Percentiles rank a stretch among this genome's conserved stretches.
phyloP scores from a whole-genome alignment of 768 basidiomycete genomes.

The Glaciozyma martinii region DNA sequence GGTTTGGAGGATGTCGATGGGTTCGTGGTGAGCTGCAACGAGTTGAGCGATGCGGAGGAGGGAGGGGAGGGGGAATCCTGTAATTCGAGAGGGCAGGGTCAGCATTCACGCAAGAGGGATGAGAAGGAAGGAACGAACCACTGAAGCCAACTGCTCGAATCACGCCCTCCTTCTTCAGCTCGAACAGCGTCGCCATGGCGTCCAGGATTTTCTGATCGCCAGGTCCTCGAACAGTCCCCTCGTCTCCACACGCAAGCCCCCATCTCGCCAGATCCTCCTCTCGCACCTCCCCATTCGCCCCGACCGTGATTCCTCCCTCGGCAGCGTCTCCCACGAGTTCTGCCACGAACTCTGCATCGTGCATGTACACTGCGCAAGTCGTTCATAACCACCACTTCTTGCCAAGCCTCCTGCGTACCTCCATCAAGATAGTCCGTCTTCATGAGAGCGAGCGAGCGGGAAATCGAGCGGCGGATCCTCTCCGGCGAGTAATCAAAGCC shows the following conservation, averaged over 20 bases:
- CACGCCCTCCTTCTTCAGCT: slow-evolving; percentile 62
- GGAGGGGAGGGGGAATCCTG: slow-evolving; percentile 72
- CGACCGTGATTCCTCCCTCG: slow-evolving; percentile 21
- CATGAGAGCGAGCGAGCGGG: slow-evolving; percentile 57
- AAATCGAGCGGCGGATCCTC: slow-evolving; percentile 56
- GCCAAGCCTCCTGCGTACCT: slow-evolving; percentile 10
- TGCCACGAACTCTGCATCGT: slow-evolving; percentile 59
- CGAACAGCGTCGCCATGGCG: slow-evolving; percentile 57
- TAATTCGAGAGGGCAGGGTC: slow-evolving; percentile 54
- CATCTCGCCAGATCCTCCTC: slow-evolving; percentile 51
- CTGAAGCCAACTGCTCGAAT: slow-evolving; percentile 69
- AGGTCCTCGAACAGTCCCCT: slow-evolving; percentile 52
- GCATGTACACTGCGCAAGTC: slow-evolving; percentile 53
- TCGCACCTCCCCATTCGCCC: slow-evolving; percentile 18
- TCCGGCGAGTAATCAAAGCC: slow-evolving; percentile 66
- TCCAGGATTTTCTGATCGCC: slow-evolving; percentile 65
- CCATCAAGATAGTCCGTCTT: slow-evolving; percentile 67
- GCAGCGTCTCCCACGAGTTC: slow-evolving; percentile 23
- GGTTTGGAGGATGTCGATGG: slow-evolving; percentile 68
- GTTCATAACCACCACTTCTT: no score
- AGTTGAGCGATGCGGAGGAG: slow-evolving; percentile 74
- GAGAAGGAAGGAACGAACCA: slow-evolving; percentile 44
- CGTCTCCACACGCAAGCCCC: slow-evolving; percentile 55
- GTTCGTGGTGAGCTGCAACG: slow-evolving; percentile 53
- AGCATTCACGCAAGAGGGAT: slow-evolving; percentile 40